A percentile compares a stretch with the other conserved stretches of the same genome.
These are phyloP conservation scores for Curvularia eragrostidis DNA, from an alignment of 2,329 filamentous ascomycete species.

Conservation along the genomic window DNA sequence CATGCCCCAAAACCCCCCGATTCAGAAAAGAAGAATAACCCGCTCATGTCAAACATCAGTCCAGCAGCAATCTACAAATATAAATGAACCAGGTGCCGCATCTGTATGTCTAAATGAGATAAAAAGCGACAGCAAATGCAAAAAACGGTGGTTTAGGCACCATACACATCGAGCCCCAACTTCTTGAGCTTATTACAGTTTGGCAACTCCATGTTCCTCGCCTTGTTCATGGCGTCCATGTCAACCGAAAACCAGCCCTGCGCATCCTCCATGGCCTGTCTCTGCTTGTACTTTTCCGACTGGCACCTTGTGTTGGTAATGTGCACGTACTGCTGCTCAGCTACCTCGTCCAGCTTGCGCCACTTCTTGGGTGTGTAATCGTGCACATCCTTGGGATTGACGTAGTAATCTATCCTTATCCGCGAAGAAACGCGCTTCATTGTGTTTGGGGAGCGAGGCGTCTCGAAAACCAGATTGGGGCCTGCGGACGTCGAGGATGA, in stretches of 20 bases:
- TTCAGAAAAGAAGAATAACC: neutral
- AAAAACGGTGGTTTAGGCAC: neutral
- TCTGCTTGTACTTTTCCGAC: slow-evolving; percentile 69
- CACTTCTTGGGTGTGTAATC: slow-evolving; percentile 74
- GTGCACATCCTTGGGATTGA: slow-evolving; percentile 79
- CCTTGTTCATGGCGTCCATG: slow-evolving; percentile 76
- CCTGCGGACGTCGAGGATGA: slow-evolving; percentile 56
- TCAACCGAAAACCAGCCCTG: slow-evolving; percentile 89
- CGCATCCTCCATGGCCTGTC: slow-evolving; percentile 75
- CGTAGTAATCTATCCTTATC: slow-evolving; percentile 80
- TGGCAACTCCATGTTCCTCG: slow-evolving; percentile 66
- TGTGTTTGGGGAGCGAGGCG: slow-evolving; percentile 73
- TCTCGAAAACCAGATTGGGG: slow-evolving; percentile 79
- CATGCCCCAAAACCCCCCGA: neutral
- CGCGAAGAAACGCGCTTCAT: slow-evolving; percentile 73
- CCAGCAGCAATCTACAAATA: neutral
- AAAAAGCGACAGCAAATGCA: neutral
- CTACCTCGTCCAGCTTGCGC: slow-evolving; percentile 74
- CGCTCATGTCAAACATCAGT: neutral
- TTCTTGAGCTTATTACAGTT: slow-evolving; percentile 64
- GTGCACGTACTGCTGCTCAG: slow-evolving; percentile 75
- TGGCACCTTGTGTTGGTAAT: slow-evolving; percentile 75
- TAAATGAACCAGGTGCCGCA: neutral
- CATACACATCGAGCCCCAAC: slow-evolving; percentile 43
- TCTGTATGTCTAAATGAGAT: neutral